Evolutionary conservation across 1,139 yeast species (phyloP).

Genomic region (Lodderomyces theae): DNA sequence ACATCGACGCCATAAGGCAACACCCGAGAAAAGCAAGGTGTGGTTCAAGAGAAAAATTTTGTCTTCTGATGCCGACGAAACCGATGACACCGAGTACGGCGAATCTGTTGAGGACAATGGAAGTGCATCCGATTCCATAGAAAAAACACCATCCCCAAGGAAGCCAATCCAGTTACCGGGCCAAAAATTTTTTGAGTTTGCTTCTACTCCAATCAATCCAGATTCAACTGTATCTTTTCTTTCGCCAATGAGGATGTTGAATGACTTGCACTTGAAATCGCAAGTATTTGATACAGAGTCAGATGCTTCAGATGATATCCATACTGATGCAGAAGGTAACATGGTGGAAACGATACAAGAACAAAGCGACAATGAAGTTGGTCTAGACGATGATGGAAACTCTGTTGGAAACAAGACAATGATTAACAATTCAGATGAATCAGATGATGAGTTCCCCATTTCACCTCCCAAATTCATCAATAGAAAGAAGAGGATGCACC

Average conservation of each 20-base stretch:
- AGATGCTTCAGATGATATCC: conserved; percentile 10
- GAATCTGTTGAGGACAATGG: conserved; percentile 6
- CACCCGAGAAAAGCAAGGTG: conserved; percentile 4
- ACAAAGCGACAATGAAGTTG: conserved; percentile 10
- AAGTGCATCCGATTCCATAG: conserved; percentile 1
- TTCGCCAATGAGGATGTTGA: conserved; percentile 37
- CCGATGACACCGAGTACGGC: conserved; percentile 2
- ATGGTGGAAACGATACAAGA: conserved; percentile 3
- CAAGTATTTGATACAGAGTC: conserved; percentile 8
- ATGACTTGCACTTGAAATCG: conserved; percentile 26
- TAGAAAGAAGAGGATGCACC: conserved; percentile 12
- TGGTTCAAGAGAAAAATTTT: conserved; percentile 9
- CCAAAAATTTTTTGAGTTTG: conserved; percentile 14
- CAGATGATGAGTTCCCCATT: conserved; percentile 8
- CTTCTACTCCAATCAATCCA: conserved; percentile 35
- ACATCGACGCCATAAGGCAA: conserved; percentile 4
- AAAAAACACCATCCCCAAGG: conserved; percentile 16
- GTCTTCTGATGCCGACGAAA: conserved; percentile 8
- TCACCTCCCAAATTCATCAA: conserved; percentile 11
- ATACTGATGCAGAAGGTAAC: conserved; percentile 2
- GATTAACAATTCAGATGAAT: conserved; percentile 13
- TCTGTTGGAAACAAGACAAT: conserved; percentile 21
- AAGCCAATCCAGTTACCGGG: conserved; percentile 3
- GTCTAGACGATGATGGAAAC: conserved; percentile 12
- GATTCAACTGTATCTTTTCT: conserved; percentile 27